Evolutionary conservation across 495 filamentous ascomycete genomes (phyloP).

Genomic region (Podospora bellae-mahoneyi): DNA sequence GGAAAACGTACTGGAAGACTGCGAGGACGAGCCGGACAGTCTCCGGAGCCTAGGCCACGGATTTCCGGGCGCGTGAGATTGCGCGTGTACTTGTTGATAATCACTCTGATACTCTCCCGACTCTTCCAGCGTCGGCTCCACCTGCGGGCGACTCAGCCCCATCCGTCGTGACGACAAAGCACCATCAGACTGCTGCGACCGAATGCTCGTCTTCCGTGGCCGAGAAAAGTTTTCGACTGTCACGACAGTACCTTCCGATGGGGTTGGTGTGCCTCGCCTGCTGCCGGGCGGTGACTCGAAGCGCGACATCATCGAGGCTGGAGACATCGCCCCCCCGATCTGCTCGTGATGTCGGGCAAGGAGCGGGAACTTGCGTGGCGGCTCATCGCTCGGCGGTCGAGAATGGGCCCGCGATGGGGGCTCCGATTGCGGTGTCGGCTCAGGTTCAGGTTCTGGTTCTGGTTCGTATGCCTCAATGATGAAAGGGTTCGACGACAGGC

Average conservation of each 20-base stretch:
- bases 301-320: constrained; percentile 19
- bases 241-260: constrained; percentile 22
- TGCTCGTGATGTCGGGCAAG: constrained; percentile 30
- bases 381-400: not conserved
- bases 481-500: constrained; percentile 35
- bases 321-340: constrained; percentile 20
- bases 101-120: constrained; percentile 23
- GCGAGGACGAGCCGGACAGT: constrained; percentile 45
- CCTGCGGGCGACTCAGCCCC: constrained; percentile 25
- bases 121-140: constrained; percentile 35
- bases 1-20: constrained; percentile 43
- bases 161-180: constrained; percentile 30
- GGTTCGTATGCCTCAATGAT: constrained; percentile 28
- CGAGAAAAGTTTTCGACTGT: constrained; percentile 53
- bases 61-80: constrained; percentile 18
- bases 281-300: constrained; percentile 27
- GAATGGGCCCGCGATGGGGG: not conserved
- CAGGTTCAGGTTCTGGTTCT: constrained; percentile 7
- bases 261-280: constrained; percentile 18
- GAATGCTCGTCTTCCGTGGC: constrained; percentile 47
- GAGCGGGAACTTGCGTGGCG: constrained; percentile 26
- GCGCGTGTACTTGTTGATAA: constrained; percentile 21
- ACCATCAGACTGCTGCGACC: constrained; percentile 38
- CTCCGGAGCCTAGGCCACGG: constrained; percentile 42
- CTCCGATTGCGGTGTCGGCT: constrained; percentile 9